Percentiles rank a stretch among this genome's conserved stretches.
These are phyloP conservation scores for Chamaecyparis obtusa DNA, from an alignment of 75 land plant genomes.

Conservation along the genomic window DNA sequence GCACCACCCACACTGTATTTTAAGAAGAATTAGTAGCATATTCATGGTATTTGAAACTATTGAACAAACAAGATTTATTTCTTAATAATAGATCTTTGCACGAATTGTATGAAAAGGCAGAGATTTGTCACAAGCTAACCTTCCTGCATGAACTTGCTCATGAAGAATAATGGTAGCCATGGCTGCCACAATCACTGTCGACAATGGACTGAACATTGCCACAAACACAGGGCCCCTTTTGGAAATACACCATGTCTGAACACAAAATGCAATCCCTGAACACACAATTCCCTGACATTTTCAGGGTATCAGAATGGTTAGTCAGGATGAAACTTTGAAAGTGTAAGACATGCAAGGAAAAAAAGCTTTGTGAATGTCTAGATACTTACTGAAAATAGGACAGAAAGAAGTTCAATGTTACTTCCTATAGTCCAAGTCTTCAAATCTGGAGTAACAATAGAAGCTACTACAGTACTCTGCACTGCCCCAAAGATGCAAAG, in stretches of 20 bases:
- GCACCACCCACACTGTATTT: not conserved
- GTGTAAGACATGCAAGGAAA: not conserved
- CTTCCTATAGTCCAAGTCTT: conserved; percentile 23
- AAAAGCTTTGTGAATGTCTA: not conserved
- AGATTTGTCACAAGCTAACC: conserved; percentile 29
- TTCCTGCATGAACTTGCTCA: conserved; percentile 64
- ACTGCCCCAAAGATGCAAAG: conserved; percentile 47
- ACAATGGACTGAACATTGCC: conserved; percentile 59
- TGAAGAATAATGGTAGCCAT: conserved; percentile 51
- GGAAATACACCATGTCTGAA: conserved; percentile 71
- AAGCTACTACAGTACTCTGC: conserved; percentile 47
- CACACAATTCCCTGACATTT: conserved; percentile 62
- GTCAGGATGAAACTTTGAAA: not conserved
- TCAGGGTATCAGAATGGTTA: not conserved
- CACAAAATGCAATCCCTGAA: conserved; percentile 55
- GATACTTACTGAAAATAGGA: conserved; percentile 31
- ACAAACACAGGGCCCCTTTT: conserved; percentile 79
- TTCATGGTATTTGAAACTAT: not conserved
- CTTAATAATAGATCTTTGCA: not conserved
- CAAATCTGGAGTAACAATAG: conserved; percentile 11
- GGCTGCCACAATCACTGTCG: conserved; percentile 55
- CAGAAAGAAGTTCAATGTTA: conserved; percentile 20
- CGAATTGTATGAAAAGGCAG: not conserved
- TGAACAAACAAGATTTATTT: no score
- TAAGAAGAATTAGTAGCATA: not conserved